Base-by-base conservation (phyloP, 805 yeast species). In the Sporopachydermia lactativora region DNA sequence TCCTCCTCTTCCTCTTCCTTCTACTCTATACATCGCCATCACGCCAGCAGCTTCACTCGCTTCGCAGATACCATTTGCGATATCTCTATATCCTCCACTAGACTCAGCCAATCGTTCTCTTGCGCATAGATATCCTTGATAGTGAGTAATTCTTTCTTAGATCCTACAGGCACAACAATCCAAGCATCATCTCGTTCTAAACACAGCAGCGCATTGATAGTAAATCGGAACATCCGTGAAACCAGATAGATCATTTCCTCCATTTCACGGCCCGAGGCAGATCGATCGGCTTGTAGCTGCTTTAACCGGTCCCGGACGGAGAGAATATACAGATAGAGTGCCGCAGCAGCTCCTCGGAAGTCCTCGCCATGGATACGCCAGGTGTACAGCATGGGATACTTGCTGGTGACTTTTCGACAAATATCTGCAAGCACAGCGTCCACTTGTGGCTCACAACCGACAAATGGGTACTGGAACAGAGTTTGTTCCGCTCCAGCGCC, bases 351-450 rank as follows among this genome's bases (percentile, higher is more conserved):
- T 8, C 31, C 31, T 8, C 31, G 31, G 31, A 24, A 24, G 31
- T 24, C 31, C 31, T 24, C 31, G 31, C 31, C 31, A n/a, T 24
- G 31, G n/a, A 24, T 24, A 8, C 31, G 31, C 31, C 31, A 24
- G n/a, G 31, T 24, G 31, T 24, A 24, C 13, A 24, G 31, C 8
- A 24, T 24, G 31, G 31, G 31, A 24, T 24, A 24, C 31, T 24
- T 24, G 8, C 31, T 24, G n/a, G 31, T n/a, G 31, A 8, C 31
- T 24, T 24, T 24, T n/a, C n/a, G 8, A n/a, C 31, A 24, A 8
- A 24, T 8, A 24, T 24, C 31, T 24, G 8, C 31, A 8, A 24
- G 31, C 8, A 24, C n/a, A 24, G 8, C n/a, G n/a, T 24, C 31
- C 31, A 24, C 31, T 24, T 24, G 31, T 8, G 8, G 31, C n/a